These are phyloP conservation scores for Trichoderma afroharzianum DNA, from an alignment of 2,329 filamentous ascomycete genomes.

Conservation along the genomic window DNA sequence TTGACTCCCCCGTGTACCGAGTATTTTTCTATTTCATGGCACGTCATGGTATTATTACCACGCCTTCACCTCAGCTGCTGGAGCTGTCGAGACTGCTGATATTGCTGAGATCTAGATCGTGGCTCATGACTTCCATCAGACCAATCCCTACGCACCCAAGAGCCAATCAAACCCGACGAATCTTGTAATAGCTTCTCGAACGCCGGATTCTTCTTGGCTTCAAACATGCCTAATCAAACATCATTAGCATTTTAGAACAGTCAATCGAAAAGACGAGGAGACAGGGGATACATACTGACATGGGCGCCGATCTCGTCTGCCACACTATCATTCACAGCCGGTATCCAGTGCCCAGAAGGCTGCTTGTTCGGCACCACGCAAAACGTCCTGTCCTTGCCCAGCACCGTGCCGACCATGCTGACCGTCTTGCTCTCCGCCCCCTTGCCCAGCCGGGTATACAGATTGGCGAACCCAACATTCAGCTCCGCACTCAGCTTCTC, in stretches of 20 bases:
- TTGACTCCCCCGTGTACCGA: background rate
- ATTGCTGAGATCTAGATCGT: constrained; percentile 19
- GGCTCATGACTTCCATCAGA: constrained; percentile 53
- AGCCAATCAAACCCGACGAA: constrained; percentile 60
- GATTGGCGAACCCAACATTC: constrained; percentile 73
- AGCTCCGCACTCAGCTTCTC: constrained; percentile 61
- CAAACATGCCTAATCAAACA: constrained; percentile 61
- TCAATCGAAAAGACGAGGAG: background rate
- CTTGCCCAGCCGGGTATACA: constrained; percentile 80
- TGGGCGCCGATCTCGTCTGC: constrained; percentile 78
- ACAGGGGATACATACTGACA: constrained; percentile 45
- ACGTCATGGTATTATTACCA: background rate
- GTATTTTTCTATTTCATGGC: background rate
- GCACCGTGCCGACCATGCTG: constrained; percentile 53
- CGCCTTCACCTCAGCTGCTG: background rate
- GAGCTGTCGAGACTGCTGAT: background rate
- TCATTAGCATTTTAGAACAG: background rate
- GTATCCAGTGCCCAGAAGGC: constrained; percentile 57
- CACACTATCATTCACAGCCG: constrained; percentile 74
- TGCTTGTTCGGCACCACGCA: constrained; percentile 70
- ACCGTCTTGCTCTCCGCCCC: constrained; percentile 55
- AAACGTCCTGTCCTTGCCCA: constrained; percentile 77
- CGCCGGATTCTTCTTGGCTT: constrained; percentile 65
- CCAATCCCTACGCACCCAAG: constrained; percentile 65
- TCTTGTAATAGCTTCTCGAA: constrained; percentile 65